A percentile compares a stretch with the other conserved stretches of the same genome.
Evolutionary conservation across 2,329 filamentous ascomycete genomes (phyloP).

Genomic region (Cucurbitaria berberidis): DNA sequence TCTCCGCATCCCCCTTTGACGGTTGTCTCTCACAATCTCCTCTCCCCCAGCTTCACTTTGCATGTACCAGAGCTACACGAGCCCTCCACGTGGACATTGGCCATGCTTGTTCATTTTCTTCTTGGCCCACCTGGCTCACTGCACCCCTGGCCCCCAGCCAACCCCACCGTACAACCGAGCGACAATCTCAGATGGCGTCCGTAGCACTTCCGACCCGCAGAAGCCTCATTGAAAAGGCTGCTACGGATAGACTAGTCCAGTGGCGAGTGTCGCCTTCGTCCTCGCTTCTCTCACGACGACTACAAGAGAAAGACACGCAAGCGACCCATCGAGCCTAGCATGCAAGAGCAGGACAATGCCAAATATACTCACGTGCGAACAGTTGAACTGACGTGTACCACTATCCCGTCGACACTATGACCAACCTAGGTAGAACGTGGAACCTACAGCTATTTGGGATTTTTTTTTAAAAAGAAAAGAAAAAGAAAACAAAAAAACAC

Average conservation of each 20-base stretch:
- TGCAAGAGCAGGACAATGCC: neutral
- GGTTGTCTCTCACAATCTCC: neutral
- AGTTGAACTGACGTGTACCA: neutral
- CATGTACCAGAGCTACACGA: neutral
- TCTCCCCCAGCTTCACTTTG: neutral
- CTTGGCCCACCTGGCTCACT: conserved; percentile 12
- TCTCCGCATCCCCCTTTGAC: neutral
- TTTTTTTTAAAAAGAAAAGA: too few relatives aligned
- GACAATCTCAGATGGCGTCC: neutral
- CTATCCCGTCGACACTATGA: neutral
- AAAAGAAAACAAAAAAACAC: too few relatives aligned
- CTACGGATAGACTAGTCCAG: too few relatives aligned
- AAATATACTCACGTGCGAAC: neutral
- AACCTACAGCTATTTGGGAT: neutral
- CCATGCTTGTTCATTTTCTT: conserved; percentile 4
- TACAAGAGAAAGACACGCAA: neutral
- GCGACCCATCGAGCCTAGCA: neutral
- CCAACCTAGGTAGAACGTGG: conserved; percentile 1
- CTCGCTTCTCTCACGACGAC: neutral
- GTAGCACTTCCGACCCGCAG: neutral
- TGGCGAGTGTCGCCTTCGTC: neutral
- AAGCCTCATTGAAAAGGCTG: neutral
- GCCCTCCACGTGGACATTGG: conserved; percentile 10
- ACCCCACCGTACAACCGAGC: conserved; percentile 10
- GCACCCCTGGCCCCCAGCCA: conserved; percentile 5